A percentile compares a stretch with the other conserved stretches of the same genome.
phyloP scores from a whole-genome alignment of 2,329 filamentous ascomycete genomes.

The Alternaria solani region DNA sequence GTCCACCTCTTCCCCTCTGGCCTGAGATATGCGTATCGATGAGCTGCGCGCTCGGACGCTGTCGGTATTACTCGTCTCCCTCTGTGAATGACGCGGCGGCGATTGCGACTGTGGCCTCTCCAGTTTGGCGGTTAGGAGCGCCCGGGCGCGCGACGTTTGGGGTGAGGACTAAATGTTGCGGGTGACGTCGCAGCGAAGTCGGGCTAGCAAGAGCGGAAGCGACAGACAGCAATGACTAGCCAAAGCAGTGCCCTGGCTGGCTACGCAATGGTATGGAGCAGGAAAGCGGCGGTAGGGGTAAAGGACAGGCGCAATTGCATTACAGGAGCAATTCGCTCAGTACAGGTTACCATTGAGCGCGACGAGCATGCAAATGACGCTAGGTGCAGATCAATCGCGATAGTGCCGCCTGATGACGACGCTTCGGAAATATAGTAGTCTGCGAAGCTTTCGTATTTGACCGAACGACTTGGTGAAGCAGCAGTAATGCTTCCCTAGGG shows the following conservation, averaged over 20 bases:
- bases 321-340: conserved; percentile 7
- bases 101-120: conserved; percentile 34
- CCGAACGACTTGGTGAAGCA: neutral
- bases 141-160: conserved; percentile 19
- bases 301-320: conserved; percentile 12
- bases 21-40: conserved; percentile 45
- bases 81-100: conserved; percentile 41
- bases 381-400: conserved; percentile 22
- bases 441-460: neutral
- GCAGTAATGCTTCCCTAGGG: neutral
- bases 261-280: neutral
- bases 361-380: conserved; percentile 23
- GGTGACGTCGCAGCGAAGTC: conserved; percentile 14
- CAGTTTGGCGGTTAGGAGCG: conserved; percentile 36
- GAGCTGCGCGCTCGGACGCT: conserved; percentile 42
- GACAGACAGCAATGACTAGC: conserved; percentile 11
- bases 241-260: conserved; percentile 1
- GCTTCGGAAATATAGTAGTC: conserved; percentile 10
- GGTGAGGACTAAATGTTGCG: conserved; percentile 2
- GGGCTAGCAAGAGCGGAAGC: conserved; percentile 11
- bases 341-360: conserved; percentile 11
- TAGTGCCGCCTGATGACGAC: conserved; percentile 33
- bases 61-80: conserved; percentile 37
- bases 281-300: conserved; percentile 7
- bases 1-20: conserved; percentile 36